Evolutionary conservation across 2,329 filamentous ascomycete species (phyloP).

Genomic region (Neonectria hederae): DNA sequence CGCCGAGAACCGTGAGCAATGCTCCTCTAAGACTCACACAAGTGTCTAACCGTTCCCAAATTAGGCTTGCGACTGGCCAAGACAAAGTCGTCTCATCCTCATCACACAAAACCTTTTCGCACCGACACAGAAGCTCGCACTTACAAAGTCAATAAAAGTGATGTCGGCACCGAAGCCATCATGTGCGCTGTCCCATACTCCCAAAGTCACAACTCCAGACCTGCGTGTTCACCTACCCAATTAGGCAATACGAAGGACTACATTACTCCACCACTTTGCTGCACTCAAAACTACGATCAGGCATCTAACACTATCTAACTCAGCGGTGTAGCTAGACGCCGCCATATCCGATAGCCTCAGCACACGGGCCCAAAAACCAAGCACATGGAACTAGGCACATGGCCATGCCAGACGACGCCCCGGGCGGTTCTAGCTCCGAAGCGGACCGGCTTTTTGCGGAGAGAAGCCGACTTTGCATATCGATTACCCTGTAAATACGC

Average conservation of each 20-base stretch:
- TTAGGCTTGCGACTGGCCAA: not conserved
- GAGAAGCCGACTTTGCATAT: not conserved
- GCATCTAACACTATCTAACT: not conserved
- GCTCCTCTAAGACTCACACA: no score
- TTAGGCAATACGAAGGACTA: not conserved
- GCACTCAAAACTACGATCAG: not conserved
- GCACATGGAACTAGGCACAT: conserved; percentile 4
- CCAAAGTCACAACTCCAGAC: not conserved
- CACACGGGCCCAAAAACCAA: not conserved
- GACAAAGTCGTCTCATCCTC: not conserved
- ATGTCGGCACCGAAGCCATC: not conserved
- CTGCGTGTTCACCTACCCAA: not conserved
- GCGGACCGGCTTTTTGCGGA: not conserved
- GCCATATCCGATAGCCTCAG: not conserved
- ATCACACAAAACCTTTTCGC: not conserved
- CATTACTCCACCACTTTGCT: not conserved
- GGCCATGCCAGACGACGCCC: not conserved
- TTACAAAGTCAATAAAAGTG: not conserved
- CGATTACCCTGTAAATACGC: conserved; percentile 23
- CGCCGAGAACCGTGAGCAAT: not conserved
- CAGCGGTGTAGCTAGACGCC: not conserved
- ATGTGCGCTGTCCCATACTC: not conserved
- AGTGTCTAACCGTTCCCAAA: not conserved
- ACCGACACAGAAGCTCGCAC: not conserved
- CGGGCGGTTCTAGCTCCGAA: not conserved